Conservation (phyloP, 345 rosid species). For the Eucalyptus urophylla region DNA sequence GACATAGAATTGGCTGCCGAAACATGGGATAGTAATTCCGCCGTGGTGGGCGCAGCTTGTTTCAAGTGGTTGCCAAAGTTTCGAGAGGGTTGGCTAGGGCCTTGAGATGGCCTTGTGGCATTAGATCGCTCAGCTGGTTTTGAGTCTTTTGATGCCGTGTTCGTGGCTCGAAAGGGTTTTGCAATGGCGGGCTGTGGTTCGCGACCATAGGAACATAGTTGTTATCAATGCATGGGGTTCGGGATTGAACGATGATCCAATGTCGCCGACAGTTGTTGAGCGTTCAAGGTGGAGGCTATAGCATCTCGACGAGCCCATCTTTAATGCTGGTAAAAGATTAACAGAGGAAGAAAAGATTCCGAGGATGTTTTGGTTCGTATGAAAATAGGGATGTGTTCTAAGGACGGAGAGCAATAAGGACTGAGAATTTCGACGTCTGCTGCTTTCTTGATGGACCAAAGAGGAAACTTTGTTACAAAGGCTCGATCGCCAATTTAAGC, state of each 20-base stretch:
- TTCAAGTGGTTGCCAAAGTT: background rate
- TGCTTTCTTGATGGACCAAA: background rate
- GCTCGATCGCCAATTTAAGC: background rate
- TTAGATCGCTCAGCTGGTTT: background rate
- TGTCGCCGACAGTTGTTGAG: background rate
- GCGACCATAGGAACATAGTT: background rate
- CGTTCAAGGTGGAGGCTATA: background rate
- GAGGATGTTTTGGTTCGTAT: background rate
- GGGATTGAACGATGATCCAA: background rate
- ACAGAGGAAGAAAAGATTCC: background rate
- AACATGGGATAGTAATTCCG: fast-evolving
- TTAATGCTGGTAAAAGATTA: background rate
- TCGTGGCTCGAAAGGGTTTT: background rate
- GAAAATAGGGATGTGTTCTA: background rate
- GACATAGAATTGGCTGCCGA: background rate
- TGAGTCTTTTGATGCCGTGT: fast-evolving
- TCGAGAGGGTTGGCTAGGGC: background rate
- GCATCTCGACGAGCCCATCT: background rate
- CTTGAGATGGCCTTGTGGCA: background rate
- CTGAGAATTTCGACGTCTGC: background rate
- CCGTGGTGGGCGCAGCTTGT: background rate
- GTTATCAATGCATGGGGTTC: background rate
- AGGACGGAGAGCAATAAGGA: background rate
- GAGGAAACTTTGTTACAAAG: background rate
- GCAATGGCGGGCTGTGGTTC: background rate